Base-by-base conservation (phyloP, 306 rosid genomes). In the Quercus berberidifolia region DNA sequence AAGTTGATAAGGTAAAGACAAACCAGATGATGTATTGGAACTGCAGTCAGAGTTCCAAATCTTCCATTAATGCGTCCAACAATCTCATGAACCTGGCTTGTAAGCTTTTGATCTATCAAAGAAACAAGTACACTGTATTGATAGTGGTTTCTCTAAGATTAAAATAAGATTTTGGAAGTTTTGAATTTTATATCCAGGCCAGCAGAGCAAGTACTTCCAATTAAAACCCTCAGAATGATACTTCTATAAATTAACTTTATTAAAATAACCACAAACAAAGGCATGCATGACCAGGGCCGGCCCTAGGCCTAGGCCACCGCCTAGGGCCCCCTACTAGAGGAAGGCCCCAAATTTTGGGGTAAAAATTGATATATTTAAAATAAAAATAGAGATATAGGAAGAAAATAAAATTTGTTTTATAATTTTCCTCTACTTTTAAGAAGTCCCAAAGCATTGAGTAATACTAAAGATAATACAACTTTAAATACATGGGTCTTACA, bases 61-160 rank as follows among this genome's bases (percentile, higher is more conserved):
- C 97, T 92, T 69, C 99, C 98, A 85, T 95, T 95, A 76, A 95
- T 95, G 80, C 99, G 97, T 78, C 97, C 99, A 38, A 95, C 98
- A 84, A 95, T 92, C 88, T 95, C 97, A 83, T 95, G 99, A 90
- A 95, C 98, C 84, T 92, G 99, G 82, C 98, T 92, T 5, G 99
- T 89, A 79, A 95, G 99, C 89, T 89, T 92, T 90, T 92, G 98
- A 84, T 95, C 99, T 95, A 87, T 79, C 79, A 82, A 73, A 82
- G 69, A 80, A 84, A 71, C 56, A 57, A 69, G 54, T 41, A 69
- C 51, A 23, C 59, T 51, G 51, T 33, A 46, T 4, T 0, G 17
- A 72, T 26, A 58, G 28, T 17, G 65, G 59, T 70, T 23, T 43
- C 55, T 76, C 51, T 57, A 78, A 71, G 62, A 63, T 14, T 15